Percentiles rank a stretch among this genome's conserved stretches.
Evolutionary conservation across 495 filamentous ascomycete species (phyloP).

Genomic region (Trichoderma erinaceum): DNA sequence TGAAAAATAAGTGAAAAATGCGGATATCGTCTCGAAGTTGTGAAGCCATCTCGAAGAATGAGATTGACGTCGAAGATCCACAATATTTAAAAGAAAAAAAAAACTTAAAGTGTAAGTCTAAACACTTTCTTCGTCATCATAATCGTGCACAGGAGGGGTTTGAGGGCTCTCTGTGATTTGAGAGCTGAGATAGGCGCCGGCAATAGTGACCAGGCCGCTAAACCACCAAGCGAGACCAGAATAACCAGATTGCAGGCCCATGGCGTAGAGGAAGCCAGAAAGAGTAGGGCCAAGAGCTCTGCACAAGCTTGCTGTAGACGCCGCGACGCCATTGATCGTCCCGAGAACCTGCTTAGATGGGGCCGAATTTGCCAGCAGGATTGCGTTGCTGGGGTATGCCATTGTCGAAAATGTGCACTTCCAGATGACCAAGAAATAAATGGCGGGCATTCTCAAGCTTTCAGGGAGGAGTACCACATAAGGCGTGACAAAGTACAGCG

Average conservation of each 20-base stretch:
- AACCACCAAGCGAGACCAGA: constrained; percentile 92
- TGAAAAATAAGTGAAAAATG: background rate
- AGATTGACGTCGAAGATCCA: background rate
- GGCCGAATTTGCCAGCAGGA: constrained; percentile 78
- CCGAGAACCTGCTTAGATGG: constrained; percentile 76
- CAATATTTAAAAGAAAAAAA: background rate
- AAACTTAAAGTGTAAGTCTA: background rate
- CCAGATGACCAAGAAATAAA: constrained; percentile 71
- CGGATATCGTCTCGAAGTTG: background rate
- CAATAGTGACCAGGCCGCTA: constrained; percentile 64
- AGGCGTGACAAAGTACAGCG: constrained; percentile 79
- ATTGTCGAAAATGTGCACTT: constrained; percentile 84
- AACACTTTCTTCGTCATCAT: constrained; percentile 15
- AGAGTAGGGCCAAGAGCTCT: constrained; percentile 84
- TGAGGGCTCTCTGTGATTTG: constrained; percentile 35
- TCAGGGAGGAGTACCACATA: constrained; percentile 82
- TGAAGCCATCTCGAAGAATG: background rate
- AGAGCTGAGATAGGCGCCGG: constrained; percentile 55
- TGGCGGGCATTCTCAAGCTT: constrained; percentile 59
- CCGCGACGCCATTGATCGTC: constrained; percentile 86
- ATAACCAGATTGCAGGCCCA: constrained; percentile 70
- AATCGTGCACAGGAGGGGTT: constrained; percentile 3
- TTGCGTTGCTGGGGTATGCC: constrained; percentile 78
- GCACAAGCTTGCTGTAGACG: constrained; percentile 79
- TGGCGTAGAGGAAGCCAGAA: constrained; percentile 76